Evolutionary conservation across 768 basidiomycete species (phyloP).

Genomic region (Tricholoma hemisulphureum): DNA sequence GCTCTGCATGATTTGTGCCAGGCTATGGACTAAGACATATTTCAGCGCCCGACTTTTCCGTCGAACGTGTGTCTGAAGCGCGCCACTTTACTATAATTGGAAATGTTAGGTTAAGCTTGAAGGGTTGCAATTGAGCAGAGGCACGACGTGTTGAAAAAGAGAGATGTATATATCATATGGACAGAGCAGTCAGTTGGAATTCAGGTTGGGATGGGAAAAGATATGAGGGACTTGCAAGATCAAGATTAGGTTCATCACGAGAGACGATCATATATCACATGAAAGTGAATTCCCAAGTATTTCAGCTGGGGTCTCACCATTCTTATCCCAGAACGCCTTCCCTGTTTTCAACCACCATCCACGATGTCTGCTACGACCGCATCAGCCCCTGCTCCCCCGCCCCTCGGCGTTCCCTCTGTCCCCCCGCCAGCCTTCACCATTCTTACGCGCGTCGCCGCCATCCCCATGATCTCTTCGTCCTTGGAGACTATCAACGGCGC

Average conservation of each 20-base stretch:
- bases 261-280: conserved; percentile 1
- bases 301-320: background rate
- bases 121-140: too few relatives aligned
- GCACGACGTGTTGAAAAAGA: too few relatives aligned
- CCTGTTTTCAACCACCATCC: conserved; percentile 12
- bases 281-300: background rate
- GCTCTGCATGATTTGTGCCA: too few relatives aligned
- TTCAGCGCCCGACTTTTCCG: too few relatives aligned
- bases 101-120: too few relatives aligned
- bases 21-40: too few relatives aligned
- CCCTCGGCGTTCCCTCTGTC: conserved; percentile 6
- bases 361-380: conserved; percentile 29
- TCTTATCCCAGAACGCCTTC: conserved; percentile 14
- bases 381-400: conserved; percentile 18
- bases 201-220: too few relatives aligned
- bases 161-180: too few relatives aligned
- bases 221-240: too few relatives aligned
- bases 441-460: conserved; percentile 62
- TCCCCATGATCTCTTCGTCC: conserved; percentile 69
- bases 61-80: too few relatives aligned
- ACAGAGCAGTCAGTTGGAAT: too few relatives aligned
- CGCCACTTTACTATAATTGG: too few relatives aligned
- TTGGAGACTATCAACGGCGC: conserved; percentile 58
- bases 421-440: conserved; percentile 56
- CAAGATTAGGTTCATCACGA: background rate